These are phyloP conservation scores for Cystofilobasidium bisporidii DNA, from an alignment of 768 basidiomycete genomes.

Conservation along the genomic window DNA sequence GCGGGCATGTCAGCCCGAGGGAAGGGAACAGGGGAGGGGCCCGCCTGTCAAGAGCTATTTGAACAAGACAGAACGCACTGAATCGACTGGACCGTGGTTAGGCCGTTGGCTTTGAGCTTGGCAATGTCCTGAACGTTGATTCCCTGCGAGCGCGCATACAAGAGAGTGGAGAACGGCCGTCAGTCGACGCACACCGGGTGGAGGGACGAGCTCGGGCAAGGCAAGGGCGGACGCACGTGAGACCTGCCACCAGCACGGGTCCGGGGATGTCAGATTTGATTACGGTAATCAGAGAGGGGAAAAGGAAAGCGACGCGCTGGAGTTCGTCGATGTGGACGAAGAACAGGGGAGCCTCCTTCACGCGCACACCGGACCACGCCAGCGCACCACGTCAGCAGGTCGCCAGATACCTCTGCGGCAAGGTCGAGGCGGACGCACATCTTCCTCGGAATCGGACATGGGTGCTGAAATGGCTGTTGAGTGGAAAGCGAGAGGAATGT, in stretches of 20 bases:
- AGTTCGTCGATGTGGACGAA: slow-evolving; percentile 27
- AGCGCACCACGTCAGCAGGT: neutral
- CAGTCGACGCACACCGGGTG: too few species aligned
- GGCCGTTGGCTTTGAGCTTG: slow-evolving; percentile 23
- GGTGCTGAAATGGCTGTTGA: too few species aligned
- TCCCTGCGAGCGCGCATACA: slow-evolving; percentile 8
- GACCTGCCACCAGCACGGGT: neutral
- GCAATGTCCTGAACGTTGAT: slow-evolving; percentile 25
- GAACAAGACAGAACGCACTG: neutral
- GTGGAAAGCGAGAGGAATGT: too few species aligned
- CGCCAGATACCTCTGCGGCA: too few species aligned
- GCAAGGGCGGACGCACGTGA: too few species aligned
- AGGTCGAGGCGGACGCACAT: slow-evolving; percentile 6
- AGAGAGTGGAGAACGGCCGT: neutral
- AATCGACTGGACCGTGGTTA: slow-evolving; percentile 24
- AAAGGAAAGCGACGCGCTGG: neutral
- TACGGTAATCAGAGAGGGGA: too few species aligned
- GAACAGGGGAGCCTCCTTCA: slow-evolving; percentile 14
- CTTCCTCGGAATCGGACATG: slow-evolving; percentile 24
- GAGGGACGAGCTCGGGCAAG: too few species aligned
- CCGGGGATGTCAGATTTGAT: neutral
- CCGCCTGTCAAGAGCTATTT: too few species aligned
- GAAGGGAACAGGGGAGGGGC: neutral
- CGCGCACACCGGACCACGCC: too few species aligned
- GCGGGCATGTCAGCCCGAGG: neutral